Evolutionary conservation across 2,329 filamentous ascomycete species (phyloP).

Genomic region (Myriosclerotinia duriaeana): DNA sequence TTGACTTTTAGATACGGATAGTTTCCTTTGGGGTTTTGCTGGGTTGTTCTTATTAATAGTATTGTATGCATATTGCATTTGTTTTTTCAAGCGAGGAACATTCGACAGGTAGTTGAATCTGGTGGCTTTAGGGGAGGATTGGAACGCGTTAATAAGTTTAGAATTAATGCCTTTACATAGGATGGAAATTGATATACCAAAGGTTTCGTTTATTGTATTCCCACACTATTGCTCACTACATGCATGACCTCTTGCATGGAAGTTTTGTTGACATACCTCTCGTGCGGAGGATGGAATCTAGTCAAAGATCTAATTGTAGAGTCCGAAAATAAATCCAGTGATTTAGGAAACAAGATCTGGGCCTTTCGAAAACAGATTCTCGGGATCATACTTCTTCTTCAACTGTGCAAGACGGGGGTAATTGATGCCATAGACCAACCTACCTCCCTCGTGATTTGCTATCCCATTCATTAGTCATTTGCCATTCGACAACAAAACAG

Average conservation of each 20-base stretch:
- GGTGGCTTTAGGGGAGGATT: neutral
- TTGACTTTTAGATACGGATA: constrained; percentile 47
- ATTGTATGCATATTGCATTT: constrained; percentile 23
- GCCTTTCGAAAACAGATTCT: constrained; percentile 23
- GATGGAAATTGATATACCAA: constrained; percentile 2
- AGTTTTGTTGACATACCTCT: neutral
- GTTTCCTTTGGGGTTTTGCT: neutral
- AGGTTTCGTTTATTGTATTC: neutral
- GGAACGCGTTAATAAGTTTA: neutral
- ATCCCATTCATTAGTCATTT: constrained; percentile 2
- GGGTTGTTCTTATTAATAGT: neutral
- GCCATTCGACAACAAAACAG: neutral
- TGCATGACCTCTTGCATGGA: neutral
- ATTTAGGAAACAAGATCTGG: constrained; percentile 14
- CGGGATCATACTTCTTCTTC: constrained; percentile 33
- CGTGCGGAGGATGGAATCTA: neutral
- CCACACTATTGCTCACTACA: neutral
- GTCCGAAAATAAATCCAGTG: neutral
- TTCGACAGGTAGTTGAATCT: neutral
- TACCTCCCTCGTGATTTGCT: constrained; percentile 26
- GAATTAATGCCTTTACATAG: constrained; percentile 1
- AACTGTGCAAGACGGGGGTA: constrained; percentile 28
- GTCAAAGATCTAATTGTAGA: neutral
- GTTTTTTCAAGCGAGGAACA: constrained; percentile 6
- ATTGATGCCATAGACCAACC: constrained; percentile 29